Evolutionary conservation across 176 grass and related monocot genomes (phyloP).

Genomic region (Avena insularis): DNA sequence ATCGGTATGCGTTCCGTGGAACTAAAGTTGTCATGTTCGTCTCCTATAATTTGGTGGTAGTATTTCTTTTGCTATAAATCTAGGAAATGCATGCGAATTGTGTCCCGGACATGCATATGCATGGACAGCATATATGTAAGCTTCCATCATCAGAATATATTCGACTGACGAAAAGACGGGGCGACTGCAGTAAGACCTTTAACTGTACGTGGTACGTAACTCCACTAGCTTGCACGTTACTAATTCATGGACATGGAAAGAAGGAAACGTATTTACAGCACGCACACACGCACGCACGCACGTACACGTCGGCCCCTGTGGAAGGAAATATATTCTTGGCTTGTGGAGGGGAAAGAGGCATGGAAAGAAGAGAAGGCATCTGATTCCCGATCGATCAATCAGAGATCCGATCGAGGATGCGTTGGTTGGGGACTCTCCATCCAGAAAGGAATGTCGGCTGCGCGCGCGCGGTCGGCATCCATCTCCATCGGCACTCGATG

Average conservation of each 20-base stretch:
- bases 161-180: background rate
- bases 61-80: background rate
- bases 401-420: slow-evolving; percentile 45
- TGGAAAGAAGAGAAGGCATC: slow-evolving; percentile 60
- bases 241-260: slow-evolving; percentile 38
- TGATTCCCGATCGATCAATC: slow-evolving; percentile 45
- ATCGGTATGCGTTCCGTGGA: too few species aligned
- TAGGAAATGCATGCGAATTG: background rate
- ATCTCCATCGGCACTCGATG: background rate
- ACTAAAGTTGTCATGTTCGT: too few species aligned
- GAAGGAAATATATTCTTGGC: slow-evolving; percentile 43
- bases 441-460: slow-evolving; percentile 57
- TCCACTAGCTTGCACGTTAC: background rate
- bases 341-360: slow-evolving; percentile 15
- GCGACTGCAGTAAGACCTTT: background rate
- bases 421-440: slow-evolving; percentile 43
- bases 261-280: slow-evolving; percentile 12
- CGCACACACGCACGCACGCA: background rate
- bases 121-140: background rate
- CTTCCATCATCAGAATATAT: slow-evolving; percentile 1
- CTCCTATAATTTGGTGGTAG: too few species aligned
- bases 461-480: slow-evolving; percentile 14
- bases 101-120: background rate
- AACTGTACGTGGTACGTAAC: background rate
- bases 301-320: background rate